A percentile compares a stretch with the other conserved stretches of the same genome.
These are phyloP conservation scores for Talaromyces islandicus DNA, from an alignment of 2,329 filamentous ascomycete genomes.

Conservation along the genomic window DNA sequence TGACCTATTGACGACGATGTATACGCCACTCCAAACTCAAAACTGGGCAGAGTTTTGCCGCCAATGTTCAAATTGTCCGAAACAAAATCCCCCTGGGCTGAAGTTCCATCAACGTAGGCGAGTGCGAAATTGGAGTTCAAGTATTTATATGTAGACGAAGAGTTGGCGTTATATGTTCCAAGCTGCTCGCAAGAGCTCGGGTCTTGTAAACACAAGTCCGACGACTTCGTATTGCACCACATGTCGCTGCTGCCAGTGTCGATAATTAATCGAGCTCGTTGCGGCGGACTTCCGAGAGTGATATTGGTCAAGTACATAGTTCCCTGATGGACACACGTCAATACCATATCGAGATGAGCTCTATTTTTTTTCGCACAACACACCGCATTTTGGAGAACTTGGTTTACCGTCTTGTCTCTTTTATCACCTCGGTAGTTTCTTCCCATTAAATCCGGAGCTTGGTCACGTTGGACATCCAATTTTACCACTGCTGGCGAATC, in stretches of 20 bases:
- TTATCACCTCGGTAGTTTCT: background rate
- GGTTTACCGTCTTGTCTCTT: background rate
- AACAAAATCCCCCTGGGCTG: constrained; percentile 29
- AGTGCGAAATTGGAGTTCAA: background rate
- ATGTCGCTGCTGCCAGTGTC: constrained; percentile 16
- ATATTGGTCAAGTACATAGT: constrained; percentile 4
- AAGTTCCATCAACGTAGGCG: constrained; percentile 17
- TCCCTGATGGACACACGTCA: background rate
- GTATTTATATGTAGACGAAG: constrained; percentile 17
- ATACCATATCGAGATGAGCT: background rate
- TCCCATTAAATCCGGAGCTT: background rate
- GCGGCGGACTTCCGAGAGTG: constrained; percentile 15
- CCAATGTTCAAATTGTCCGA: constrained; percentile 30
- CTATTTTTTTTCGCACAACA: background rate
- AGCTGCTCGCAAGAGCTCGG: background rate
- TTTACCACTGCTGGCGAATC: background rate
- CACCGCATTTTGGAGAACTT: background rate
- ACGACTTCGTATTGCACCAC: constrained; percentile 10
- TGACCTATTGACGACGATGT: background rate
- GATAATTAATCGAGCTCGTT: constrained; percentile 11
- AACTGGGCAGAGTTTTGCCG: background rate
- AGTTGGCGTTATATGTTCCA: constrained; percentile 13
- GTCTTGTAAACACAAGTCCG: background rate
- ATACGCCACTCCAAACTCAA: background rate
- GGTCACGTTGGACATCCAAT: background rate